A percentile compares a stretch with the other conserved stretches of the same genome.
Evolutionary conservation across 1,139 yeast species (phyloP).

Genomic region (Sugiyamaella sp.): DNA sequence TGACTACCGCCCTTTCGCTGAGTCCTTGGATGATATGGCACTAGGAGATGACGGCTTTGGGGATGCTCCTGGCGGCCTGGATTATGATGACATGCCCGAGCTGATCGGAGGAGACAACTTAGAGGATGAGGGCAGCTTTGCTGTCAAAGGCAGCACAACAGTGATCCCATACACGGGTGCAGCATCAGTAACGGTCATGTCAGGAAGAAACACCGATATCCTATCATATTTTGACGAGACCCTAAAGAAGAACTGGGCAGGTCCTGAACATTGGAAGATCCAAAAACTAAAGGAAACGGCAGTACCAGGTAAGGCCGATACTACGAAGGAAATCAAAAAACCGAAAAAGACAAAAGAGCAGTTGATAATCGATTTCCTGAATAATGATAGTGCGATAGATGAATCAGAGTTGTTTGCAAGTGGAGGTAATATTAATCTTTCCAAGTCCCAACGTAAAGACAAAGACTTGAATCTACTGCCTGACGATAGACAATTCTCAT

Average conservation of each 20-base stretch:
- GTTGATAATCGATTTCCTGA: constrained; percentile 55
- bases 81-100: constrained; percentile 30
- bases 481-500: constrained; percentile 71
- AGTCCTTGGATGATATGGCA: constrained; percentile 11
- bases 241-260: constrained; percentile 77
- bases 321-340: constrained; percentile 29
- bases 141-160: constrained; percentile 16
- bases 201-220: constrained; percentile 47
- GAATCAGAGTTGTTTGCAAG: constrained; percentile 56
- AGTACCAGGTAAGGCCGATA: constrained; percentile 27
- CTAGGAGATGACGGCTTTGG: constrained; percentile 21
- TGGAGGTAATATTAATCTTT: constrained; percentile 48
- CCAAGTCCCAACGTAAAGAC: constrained; percentile 49
- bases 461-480: constrained; percentile 60
- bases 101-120: constrained; percentile 38
- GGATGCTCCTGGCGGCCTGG: constrained; percentile 23
- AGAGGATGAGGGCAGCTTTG: constrained; percentile 24
- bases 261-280: constrained; percentile 94
- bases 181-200: constrained; percentile 13
- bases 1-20: constrained; percentile 12
- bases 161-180: constrained; percentile 16
- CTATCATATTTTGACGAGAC: constrained; percentile 80
- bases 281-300: constrained; percentile 52
- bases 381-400: constrained; percentile 48
- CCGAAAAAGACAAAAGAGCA: constrained; percentile 37